These are phyloP conservation scores for Myxozyma sirexii DNA, from an alignment of 805 yeast species.

Conservation along the genomic window DNA sequence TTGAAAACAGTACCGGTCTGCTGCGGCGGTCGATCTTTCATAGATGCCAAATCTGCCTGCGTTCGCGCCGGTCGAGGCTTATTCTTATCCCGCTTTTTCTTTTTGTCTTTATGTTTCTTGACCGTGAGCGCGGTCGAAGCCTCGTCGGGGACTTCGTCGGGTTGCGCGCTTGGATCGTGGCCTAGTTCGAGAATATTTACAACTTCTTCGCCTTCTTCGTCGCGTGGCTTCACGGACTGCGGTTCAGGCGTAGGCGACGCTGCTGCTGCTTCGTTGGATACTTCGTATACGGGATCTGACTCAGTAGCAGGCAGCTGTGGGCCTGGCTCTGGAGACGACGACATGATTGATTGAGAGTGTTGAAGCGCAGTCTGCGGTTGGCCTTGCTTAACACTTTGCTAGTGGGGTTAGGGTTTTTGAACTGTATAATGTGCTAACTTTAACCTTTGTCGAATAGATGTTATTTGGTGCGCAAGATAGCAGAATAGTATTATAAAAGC, in stretches of 20 bases:
- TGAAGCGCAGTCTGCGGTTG: neutral
- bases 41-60: constrained; percentile 68
- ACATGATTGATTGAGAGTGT: neutral
- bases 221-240: constrained; percentile 4
- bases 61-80: constrained; percentile 60
- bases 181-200: constrained; percentile 29
- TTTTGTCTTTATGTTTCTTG: constrained; percentile 10
- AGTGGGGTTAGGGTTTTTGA: constrained; percentile 1
- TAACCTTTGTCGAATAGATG: no score
- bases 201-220: constrained; percentile 30
- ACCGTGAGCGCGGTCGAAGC: neutral
- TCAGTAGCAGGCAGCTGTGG: constrained; percentile 9
- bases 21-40: constrained; percentile 65
- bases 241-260: neutral
- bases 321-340: constrained; percentile 19
- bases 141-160: neutral
- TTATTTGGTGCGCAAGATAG: no score
- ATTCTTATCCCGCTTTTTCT: constrained; percentile 17
- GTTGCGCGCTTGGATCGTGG: constrained; percentile 15
- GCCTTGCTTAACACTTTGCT: no score
- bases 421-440: no score
- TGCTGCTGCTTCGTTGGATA: neutral
- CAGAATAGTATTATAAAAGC: no score
- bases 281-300: constrained; percentile 2
- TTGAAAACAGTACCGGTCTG: constrained; percentile 82